phyloP scores from a whole-genome alignment of 129 eudicot species.

The Lactuca saligna region DNA sequence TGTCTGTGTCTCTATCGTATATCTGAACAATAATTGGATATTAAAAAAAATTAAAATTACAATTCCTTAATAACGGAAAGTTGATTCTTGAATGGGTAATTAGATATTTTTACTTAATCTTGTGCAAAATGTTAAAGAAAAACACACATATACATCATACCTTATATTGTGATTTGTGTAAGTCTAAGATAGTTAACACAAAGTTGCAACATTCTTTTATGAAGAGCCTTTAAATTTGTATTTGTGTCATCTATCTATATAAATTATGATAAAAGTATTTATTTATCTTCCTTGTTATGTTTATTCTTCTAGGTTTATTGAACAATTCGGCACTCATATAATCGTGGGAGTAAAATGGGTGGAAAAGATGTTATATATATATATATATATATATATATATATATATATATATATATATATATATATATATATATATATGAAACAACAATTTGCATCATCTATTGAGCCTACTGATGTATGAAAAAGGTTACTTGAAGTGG shows the following conservation, averaged over 20 bases:
- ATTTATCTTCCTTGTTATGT: constrained; percentile 9
- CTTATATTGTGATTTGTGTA: too few relatives aligned
- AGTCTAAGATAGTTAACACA: too few relatives aligned
- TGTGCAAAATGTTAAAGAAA: too few relatives aligned
- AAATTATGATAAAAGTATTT: background rate
- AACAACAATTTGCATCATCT: constrained; percentile 90
- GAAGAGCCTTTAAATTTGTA: background rate
- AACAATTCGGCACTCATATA: constrained; percentile 80
- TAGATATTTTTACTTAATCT: too few relatives aligned
- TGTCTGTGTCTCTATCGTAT: too few relatives aligned
- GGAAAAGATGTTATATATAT: constrained; percentile 50
- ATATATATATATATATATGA: constrained; percentile 59
- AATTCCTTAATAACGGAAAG: too few relatives aligned
- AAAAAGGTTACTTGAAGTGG: constrained; percentile 65
- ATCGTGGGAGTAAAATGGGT: too few relatives aligned
- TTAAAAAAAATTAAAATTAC: too few relatives aligned
- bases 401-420: constrained; percentile 49
- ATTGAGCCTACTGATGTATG: constrained; percentile 91
- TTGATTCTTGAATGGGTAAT: too few relatives aligned
- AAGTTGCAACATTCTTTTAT: too few relatives aligned
- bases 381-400: constrained; percentile 49
- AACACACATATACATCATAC: too few relatives aligned
- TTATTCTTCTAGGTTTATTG: constrained; percentile 62
- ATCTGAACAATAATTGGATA: too few relatives aligned
- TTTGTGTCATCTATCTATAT: background rate